phyloP scores from a whole-genome alignment of 306 rosid species.

The Fragaria ananassa region DNA sequence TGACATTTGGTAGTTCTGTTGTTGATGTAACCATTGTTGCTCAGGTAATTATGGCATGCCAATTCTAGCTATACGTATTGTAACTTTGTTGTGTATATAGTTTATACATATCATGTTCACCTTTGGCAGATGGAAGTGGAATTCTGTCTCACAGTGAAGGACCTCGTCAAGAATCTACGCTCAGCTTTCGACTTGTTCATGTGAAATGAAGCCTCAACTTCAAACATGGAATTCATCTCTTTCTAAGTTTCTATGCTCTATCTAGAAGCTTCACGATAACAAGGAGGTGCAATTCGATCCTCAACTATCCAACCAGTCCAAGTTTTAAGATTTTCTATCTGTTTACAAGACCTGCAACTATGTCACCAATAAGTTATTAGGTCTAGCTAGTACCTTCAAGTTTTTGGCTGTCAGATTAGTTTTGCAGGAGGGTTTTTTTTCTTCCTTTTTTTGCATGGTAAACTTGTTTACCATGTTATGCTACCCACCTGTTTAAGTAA shows the following conservation, averaged over 20 bases:
- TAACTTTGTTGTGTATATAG: too few relatives aligned
- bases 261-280: conserved; percentile 29
- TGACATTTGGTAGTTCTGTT: conserved; percentile 75
- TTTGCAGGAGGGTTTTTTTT: conserved; percentile 53
- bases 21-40: conserved; percentile 84
- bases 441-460: conserved; percentile 45
- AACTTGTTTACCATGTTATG: conserved; percentile 43
- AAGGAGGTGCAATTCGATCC: conserved; percentile 11
- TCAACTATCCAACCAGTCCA: conserved; percentile 13
- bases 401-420: conserved; percentile 45
- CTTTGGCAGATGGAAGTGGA: conserved; percentile 72
- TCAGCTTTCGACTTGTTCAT: conserved; percentile 46
- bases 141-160: conserved; percentile 64
- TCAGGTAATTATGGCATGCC: conserved; percentile 45
- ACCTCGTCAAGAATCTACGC: conserved; percentile 64
- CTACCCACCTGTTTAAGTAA: conserved; percentile 39
- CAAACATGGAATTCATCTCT: not conserved
- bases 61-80: not conserved
- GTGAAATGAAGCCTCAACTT: conserved; percentile 36
- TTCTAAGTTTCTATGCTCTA: not conserved
- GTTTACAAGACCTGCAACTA: conserved; percentile 45
- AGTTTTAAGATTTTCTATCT: conserved; percentile 22
- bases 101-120: not conserved
- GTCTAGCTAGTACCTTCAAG: conserved; percentile 29
- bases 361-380: conserved; percentile 18